A percentile compares a stretch with the other conserved stretches of the same genome.
These are phyloP conservation scores for Blastocystis sp. DNA, from an alignment of 352 stramenopile species.

Conservation along the genomic window DNA sequence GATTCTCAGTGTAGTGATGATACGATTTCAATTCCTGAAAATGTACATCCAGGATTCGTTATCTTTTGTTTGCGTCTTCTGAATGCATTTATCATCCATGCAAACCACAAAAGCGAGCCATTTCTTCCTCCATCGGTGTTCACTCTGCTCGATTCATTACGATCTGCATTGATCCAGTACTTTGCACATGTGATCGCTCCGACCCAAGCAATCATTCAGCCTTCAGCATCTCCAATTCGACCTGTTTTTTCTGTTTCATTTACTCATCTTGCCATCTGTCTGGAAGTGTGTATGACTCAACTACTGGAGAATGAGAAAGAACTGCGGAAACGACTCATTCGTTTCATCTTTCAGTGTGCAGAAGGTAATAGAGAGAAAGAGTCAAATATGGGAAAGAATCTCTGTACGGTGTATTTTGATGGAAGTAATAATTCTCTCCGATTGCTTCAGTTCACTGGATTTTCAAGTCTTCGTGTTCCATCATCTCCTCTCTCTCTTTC, in stretches of 20 bases:
- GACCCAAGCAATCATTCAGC: background rate
- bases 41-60: background rate
- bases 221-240: background rate
- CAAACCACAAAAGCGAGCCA: background rate
- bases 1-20: background rate
- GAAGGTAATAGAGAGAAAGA: background rate
- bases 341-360: background rate
- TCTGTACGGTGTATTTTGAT: background rate
- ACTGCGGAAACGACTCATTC: background rate
- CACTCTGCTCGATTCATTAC: background rate
- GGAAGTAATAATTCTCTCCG: background rate
- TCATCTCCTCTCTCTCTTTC: background rate
- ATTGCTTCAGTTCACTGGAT: background rate
- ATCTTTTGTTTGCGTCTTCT: background rate
- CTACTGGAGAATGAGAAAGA: constrained; percentile 34
- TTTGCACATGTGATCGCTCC: background rate
- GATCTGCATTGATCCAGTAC: background rate
- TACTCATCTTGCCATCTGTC: background rate
- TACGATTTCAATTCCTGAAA: background rate
- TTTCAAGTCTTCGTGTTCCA: background rate
- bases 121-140: background rate
- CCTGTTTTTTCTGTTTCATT: background rate
- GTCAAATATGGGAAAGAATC: background rate
- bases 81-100: background rate
- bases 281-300: background rate